Evolutionary conservation across 108 stramenopile species (phyloP), one percentile per base, ranked within the genome.

Genomic region (Mediolabrus comicus): DNA sequence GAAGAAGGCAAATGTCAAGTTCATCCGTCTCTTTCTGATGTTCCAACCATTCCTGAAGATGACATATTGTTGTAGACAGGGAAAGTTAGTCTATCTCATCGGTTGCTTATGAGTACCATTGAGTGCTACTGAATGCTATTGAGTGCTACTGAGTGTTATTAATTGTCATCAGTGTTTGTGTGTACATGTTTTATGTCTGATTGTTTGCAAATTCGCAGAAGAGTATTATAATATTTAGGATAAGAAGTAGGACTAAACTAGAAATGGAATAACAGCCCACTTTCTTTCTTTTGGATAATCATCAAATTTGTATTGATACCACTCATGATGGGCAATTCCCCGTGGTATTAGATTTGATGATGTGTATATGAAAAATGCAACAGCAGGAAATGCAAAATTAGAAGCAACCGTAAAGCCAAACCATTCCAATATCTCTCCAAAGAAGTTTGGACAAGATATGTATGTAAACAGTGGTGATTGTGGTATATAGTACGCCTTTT

Each of bases 391-490:
- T 2, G 79, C 78, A 58, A 72, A 75, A 29, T 36, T 36, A 59
- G 68, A 80, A 19, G 89, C 90, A 26, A 90, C 72, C 11, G 77
- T 81, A 79, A 75, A 95, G 22, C 96, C 96, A 38, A 79, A 71
- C 96, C 94, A 97, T 80, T 95, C 96, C 16, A 97, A 12, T 32
- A 95, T 73, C 80, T 97, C 96, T 12, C 96, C 96, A 54, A 85
- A 67, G 71, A 82, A 95, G 56, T 97, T 92, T 17, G 96, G 92
- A 10, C 86, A 80, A 16, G 92, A 91, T 13, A 92, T 70, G 54
- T 67, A 82, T 14, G 67, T 70, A 67, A 97, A 95, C 27, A 85
- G 49, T 31, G 87, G 91, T 12, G 89, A 91, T 17, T 74, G 60
- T 16, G 90, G 92, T 26, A 94, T 92, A 57, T 82, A 77, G 66